phyloP scores from a whole-genome alignment of 2,329 filamentous ascomycete species.

The Sarocladium kiliense region DNA sequence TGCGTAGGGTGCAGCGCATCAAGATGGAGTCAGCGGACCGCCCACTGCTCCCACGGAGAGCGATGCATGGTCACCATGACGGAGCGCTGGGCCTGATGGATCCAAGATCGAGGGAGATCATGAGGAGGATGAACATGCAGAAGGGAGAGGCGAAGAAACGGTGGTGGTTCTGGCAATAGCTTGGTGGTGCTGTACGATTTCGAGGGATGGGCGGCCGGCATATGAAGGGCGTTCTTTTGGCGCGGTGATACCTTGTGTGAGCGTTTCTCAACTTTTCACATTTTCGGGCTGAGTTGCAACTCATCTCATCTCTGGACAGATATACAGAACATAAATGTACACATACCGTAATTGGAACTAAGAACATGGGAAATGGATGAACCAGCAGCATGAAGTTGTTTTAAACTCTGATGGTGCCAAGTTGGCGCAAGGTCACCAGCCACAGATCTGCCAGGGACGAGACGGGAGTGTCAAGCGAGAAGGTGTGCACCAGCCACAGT shows the following conservation, averaged over 20 bases:
- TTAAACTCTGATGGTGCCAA: not conserved
- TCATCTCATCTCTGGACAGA: not conserved
- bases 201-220: not conserved
- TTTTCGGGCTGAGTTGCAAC: not conserved
- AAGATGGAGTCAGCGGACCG: conserved; percentile 63
- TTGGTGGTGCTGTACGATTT: conserved; percentile 2
- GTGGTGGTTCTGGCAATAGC: conserved; percentile 20
- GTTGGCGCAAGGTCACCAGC: not conserved
- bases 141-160: conserved; percentile 34
- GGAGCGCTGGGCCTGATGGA: conserved; percentile 47
- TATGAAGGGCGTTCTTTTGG: not conserved
- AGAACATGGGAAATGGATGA: no score
- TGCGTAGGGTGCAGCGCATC: conserved; percentile 81
- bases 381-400: not conserved
- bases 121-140: conserved; percentile 46
- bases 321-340: not conserved
- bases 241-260: not conserved
- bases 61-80: conserved; percentile 38
- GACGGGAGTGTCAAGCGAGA: not conserved
- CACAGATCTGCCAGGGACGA: conserved; percentile 8
- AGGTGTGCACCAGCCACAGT: conserved; percentile 9
- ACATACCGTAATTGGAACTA: no score
- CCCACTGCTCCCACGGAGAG: conserved; percentile 30
- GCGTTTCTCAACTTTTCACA: not conserved
- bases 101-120: conserved; percentile 48